A percentile compares a stretch with the other conserved stretches of the same genome.
Conservation (phyloP, 176 grass and related monocot genomes). For the Otatea glauca region DNA sequence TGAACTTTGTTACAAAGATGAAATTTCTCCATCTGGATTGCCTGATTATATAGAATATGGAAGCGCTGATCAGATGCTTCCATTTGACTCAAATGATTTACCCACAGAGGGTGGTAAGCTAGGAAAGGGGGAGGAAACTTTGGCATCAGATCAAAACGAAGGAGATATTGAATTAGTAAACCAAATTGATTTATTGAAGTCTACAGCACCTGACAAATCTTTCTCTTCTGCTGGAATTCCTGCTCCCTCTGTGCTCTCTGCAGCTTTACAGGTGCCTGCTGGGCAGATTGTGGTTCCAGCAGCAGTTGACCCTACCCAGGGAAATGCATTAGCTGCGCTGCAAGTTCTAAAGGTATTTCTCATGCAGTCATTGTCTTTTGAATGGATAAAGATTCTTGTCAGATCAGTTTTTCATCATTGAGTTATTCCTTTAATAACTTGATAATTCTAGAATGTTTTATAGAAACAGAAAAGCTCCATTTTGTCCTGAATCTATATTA, state of each 20-base stretch:
- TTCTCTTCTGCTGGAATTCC: slow-evolving; percentile 75
- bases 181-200: slow-evolving; percentile 35
- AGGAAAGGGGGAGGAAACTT: slow-evolving; percentile 4
- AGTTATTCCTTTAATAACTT: slow-evolving; percentile 5
- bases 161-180: slow-evolving; percentile 22
- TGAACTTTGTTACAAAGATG: slow-evolving; percentile 11
- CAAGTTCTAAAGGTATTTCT: slow-evolving; percentile 85
- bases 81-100: slow-evolving; percentile 44
- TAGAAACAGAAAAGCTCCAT: neutral
- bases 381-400: slow-evolving; percentile 23
- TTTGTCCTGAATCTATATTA: slow-evolving; percentile 18
- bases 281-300: slow-evolving; percentile 80
- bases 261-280: slow-evolving; percentile 62
- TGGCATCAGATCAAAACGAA: slow-evolving; percentile 29
- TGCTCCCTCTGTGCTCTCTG: slow-evolving; percentile 62
- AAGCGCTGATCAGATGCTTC: slow-evolving; percentile 25
- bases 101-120: neutral
- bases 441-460: slow-evolving; percentile 2
- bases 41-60: slow-evolving; percentile 39
- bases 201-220: slow-evolving; percentile 36
- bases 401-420: neutral
- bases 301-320: slow-evolving; percentile 73
- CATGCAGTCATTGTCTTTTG: neutral
- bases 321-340: slow-evolving; percentile 69
- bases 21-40: slow-evolving; percentile 20